Conservation (phyloP, 1,284 basidiomycete genomes). For the Naganishia liquefaciens region DNA sequence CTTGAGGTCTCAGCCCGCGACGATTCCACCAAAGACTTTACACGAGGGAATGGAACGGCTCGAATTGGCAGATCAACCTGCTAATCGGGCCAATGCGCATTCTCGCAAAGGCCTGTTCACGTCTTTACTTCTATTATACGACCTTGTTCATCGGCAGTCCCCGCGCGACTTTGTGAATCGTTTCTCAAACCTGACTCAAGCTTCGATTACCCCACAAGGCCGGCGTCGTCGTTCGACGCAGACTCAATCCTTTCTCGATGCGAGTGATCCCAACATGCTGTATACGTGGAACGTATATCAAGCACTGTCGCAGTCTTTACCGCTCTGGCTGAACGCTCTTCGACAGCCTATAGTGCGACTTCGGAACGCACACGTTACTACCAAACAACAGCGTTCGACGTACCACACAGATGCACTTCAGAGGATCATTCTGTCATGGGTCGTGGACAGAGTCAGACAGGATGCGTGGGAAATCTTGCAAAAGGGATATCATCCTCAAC, state of each 20-base stretch:
- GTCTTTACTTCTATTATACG: constrained; percentile 27
- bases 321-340: constrained; percentile 2
- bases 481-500: constrained; percentile 26
- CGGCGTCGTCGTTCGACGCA: neutral
- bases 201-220: constrained; percentile 9
- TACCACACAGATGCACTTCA: constrained; percentile 19
- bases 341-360: constrained; percentile 4
- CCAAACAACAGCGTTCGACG: neutral
- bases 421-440: constrained; percentile 21
- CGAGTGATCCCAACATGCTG: constrained; percentile 8
- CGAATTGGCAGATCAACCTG: neutral
- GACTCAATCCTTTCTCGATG: neutral
- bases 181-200: constrained; percentile 1
- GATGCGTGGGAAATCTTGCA: constrained; percentile 12
- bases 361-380: neutral
- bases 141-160: constrained; percentile 22
- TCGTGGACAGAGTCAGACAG: constrained; percentile 6
- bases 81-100: neutral
- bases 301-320: constrained; percentile 9
- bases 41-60: neutral
- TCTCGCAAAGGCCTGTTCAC: constrained; percentile 13
- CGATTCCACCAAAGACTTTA: neutral
- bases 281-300: constrained; percentile 19
- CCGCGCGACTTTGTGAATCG: constrained; percentile 16
- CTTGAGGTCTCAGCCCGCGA: neutral